These are phyloP conservation scores for Trichoderma breve DNA, from an alignment of 2,329 filamentous ascomycete genomes.

Conservation along the genomic window DNA sequence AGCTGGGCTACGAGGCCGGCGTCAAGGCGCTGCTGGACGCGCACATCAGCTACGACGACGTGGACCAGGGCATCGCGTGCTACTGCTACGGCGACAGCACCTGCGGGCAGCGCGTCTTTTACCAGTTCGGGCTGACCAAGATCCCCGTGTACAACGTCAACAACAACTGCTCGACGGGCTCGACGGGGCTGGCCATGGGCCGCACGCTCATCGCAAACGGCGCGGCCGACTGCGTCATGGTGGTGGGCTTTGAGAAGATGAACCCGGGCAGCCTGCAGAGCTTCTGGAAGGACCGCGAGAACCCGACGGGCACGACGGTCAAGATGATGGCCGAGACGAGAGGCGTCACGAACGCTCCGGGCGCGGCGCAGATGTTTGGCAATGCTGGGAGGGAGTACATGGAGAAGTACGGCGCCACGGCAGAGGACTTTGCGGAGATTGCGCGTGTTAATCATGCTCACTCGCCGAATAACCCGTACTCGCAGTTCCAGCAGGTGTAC, in stretches of 20 bases:
- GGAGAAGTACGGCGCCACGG: constrained; percentile 85
- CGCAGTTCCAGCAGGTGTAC: constrained; percentile 95
- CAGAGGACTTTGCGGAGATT: constrained; percentile 91
- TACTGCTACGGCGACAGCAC: constrained; percentile 97
- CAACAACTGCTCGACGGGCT: constrained; percentile 98
- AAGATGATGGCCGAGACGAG: constrained; percentile 82
- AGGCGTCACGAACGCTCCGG: constrained; percentile 77
- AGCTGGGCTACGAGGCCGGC: constrained; percentile 89
- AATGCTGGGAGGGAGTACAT: constrained; percentile 94
- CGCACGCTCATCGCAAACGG: constrained; percentile 76
- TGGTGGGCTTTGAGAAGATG: constrained; percentile 99
- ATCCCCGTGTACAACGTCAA: constrained; percentile 98
- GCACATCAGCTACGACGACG: constrained; percentile 93
- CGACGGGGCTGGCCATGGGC: constrained; percentile 82
- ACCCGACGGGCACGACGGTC: constrained; percentile 69
- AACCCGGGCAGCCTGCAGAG: constrained; percentile 81
- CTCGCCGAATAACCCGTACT: constrained; percentile 90
- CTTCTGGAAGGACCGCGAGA: constrained; percentile 81
- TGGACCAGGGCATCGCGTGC: constrained; percentile 93
- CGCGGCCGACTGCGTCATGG: constrained; percentile 81
- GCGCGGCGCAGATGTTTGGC: constrained; percentile 90
- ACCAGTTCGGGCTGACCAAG: constrained; percentile 96
- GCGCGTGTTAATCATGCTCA: constrained; percentile 90
- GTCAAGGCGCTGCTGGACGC: constrained; percentile 83
- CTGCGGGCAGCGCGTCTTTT: constrained; percentile 94